Evolutionary conservation across 2,329 filamentous ascomycete species (phyloP).

Genomic region (Onygena corvina): DNA sequence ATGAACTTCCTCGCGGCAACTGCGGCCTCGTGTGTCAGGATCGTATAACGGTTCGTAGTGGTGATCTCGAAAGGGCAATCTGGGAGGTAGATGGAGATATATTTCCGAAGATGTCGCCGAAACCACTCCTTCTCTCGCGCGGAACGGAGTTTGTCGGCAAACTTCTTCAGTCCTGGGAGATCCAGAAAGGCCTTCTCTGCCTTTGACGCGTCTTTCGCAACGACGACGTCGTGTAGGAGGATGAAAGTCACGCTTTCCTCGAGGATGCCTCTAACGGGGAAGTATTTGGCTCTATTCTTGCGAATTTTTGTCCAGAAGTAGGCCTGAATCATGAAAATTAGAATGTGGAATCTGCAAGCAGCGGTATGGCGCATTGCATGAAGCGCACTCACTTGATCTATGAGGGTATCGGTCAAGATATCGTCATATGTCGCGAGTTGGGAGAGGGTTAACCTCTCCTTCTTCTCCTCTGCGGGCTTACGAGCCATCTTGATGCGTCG

Average conservation of each 20-base stretch:
- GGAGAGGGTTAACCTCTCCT: conserved; percentile 67
- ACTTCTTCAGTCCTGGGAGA: conserved; percentile 62
- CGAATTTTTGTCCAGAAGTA: conserved; percentile 96
- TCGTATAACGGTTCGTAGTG: conserved; percentile 88
- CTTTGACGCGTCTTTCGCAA: conserved; percentile 56
- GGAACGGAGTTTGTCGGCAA: conserved; percentile 54
- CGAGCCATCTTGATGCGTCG: conserved; percentile 13
- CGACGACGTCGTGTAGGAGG: conserved; percentile 54
- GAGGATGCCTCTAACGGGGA: conserved; percentile 65
- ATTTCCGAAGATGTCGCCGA: conserved; percentile 70
- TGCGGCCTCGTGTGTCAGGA: conserved; percentile 76
- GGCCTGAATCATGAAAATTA: conserved; percentile 43
- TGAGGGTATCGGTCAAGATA: conserved; percentile 82
- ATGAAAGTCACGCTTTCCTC: conserved; percentile 51
- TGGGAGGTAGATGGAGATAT: conserved; percentile 82
- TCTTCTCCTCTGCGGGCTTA: conserved; percentile 27
- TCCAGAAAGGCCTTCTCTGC: conserved; percentile 63
- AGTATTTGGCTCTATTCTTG: conserved; percentile 82
- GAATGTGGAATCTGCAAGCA: neutral
- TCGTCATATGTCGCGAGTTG: conserved; percentile 92
- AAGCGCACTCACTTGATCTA: conserved; percentile 72
- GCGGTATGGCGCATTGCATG: too few species aligned
- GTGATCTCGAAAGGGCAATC: conserved; percentile 93
- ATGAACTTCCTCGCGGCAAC: conserved; percentile 71
- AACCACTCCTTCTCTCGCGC: conserved; percentile 80